Percentiles rank a stretch among this genome's conserved stretches.
Evolutionary conservation across 345 rosid species (phyloP).

Genomic region (Luvunga scandens): DNA sequence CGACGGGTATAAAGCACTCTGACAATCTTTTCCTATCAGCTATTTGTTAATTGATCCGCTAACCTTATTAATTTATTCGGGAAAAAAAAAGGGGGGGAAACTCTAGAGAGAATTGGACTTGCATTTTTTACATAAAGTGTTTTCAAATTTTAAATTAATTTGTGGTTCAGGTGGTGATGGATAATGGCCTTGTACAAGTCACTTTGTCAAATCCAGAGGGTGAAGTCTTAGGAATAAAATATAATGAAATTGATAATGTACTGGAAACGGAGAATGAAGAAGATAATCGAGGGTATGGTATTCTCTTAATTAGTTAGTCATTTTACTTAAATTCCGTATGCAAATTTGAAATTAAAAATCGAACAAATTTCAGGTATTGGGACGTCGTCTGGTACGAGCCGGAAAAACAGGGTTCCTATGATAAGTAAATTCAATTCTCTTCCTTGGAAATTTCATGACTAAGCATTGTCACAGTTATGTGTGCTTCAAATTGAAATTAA

Average conservation of each 20-base stretch:
- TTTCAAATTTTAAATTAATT: too few species aligned
- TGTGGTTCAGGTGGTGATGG: constrained; percentile 52
- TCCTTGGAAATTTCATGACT: background rate
- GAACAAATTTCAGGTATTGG: constrained; percentile 59
- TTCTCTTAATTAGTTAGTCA: background rate
- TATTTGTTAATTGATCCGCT: background rate
- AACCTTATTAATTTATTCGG: background rate
- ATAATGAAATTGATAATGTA: constrained; percentile 57
- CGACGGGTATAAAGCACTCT: constrained; percentile 17
- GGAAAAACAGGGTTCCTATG: constrained; percentile 9
- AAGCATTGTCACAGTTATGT: too few species aligned
- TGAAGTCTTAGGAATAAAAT: constrained; percentile 51
- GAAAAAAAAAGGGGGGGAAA: background rate
- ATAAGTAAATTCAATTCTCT: constrained; percentile 38
- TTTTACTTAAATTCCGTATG: background rate
- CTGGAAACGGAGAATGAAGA: constrained; percentile 33
- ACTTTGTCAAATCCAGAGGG: constrained; percentile 65
- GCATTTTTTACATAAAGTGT: background rate
- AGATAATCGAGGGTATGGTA: constrained; percentile 54
- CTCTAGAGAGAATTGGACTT: background rate
- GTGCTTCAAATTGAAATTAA: background rate
- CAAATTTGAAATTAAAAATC: background rate
- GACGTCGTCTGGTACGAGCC: constrained; percentile 73
- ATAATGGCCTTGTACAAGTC: constrained; percentile 64
- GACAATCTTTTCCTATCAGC: background rate